phyloP scores from a whole-genome alignment of 768 basidiomycete species.

The Mycena belliarum region DNA sequence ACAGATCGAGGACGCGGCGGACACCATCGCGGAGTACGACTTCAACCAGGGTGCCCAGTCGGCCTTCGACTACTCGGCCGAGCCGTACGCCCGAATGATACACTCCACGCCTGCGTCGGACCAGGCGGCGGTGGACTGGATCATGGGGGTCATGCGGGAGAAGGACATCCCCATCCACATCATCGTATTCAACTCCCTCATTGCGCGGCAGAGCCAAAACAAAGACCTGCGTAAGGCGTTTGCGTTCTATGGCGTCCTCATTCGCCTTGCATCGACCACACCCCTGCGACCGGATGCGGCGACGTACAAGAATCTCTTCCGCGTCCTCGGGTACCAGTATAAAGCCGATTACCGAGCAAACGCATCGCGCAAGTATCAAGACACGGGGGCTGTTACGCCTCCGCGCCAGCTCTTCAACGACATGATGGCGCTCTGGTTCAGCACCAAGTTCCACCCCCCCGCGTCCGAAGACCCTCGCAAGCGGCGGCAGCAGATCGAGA shows the following conservation, averaged over 20 bases:
- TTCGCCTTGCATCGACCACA: constrained; percentile 29
- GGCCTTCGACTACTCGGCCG: constrained; percentile 8
- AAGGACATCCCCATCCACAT: constrained; percentile 39
- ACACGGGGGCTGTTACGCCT: constrained; percentile 24
- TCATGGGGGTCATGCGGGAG: constrained; percentile 41
- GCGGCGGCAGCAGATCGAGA: not conserved
- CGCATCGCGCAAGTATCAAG: constrained; percentile 22
- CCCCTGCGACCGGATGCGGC: constrained; percentile 39
- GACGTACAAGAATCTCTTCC: constrained; percentile 49
- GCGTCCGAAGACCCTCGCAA: constrained; percentile 30
- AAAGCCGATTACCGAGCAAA: constrained; percentile 17
- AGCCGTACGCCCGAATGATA: constrained; percentile 42
- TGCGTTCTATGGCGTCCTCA: constrained; percentile 43
- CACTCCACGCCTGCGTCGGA: constrained; percentile 32
- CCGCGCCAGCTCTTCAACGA: constrained; percentile 48
- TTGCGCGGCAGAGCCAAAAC: constrained; percentile 38
- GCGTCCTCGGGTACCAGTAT: constrained; percentile 26
- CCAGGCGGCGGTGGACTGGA: constrained; percentile 30
- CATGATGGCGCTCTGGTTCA: constrained; percentile 36
- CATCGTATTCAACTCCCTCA: constrained; percentile 50
- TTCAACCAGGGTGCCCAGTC: constrained; percentile 10
- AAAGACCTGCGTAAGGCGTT: constrained; percentile 39
- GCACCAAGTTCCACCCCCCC: constrained; percentile 15
- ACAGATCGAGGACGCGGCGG: constrained; percentile 31
- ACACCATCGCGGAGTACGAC: constrained; percentile 27